Percentiles rank a stretch among this genome's conserved stretches.
Conservation (phyloP, 352 stramenopile genomes). For the Phytophthora sp. region DNA sequence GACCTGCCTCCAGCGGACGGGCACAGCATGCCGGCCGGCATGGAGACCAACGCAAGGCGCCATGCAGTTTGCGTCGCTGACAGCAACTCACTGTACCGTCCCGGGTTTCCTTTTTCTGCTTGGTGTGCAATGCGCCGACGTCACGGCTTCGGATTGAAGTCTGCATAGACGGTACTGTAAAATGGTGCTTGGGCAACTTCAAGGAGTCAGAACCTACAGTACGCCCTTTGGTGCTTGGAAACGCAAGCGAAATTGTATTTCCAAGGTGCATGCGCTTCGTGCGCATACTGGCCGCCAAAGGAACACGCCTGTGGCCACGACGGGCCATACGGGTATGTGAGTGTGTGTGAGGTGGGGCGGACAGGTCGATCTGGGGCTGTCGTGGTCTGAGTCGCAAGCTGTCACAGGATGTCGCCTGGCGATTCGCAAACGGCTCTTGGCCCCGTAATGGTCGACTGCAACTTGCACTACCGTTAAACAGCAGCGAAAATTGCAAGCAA, state of each 20-base stretch:
- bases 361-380: slow-evolving; percentile 4
- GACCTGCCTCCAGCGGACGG: neutral
- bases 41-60: no score
- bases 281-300: neutral
- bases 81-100: neutral
- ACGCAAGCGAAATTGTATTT: slow-evolving; percentile 22
- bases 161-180: slow-evolving; percentile 26
- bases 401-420: neutral
- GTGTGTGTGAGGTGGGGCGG: neutral
- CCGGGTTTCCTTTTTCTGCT: slow-evolving; percentile 24
- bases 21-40: neutral
- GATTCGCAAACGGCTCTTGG: slow-evolving; percentile 22
- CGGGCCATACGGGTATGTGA: neutral
- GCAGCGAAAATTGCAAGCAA: slow-evolving; percentile 16
- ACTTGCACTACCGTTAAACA: slow-evolving; percentile 20
- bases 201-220: slow-evolving; percentile 11
- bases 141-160: slow-evolving; percentile 26
- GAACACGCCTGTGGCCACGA: slow-evolving; percentile 2
- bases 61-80: neutral
- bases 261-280: slow-evolving; percentile 7
- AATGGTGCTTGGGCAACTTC: slow-evolving; percentile 28
- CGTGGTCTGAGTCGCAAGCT: no score
- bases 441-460: no score
- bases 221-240: slow-evolving; percentile 14
- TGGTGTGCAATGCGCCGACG: slow-evolving; percentile 25